phyloP scores from a whole-genome alignment of 108 stramenopile genomes.

The Pseudonitzschia pungens region DNA sequence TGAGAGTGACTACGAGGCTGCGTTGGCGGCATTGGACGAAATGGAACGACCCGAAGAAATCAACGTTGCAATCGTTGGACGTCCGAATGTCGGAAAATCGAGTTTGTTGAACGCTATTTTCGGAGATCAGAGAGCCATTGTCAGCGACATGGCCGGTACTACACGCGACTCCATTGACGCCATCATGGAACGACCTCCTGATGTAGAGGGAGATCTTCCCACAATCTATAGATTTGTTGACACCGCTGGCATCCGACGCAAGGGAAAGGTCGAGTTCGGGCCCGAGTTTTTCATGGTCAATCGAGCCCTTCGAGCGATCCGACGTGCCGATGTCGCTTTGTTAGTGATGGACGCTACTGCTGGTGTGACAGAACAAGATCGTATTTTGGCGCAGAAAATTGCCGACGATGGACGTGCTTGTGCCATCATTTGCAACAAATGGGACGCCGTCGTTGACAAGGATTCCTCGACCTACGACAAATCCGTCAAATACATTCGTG shows the following conservation, averaged over 20 bases:
- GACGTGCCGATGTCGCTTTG: slow-evolving; percentile 92
- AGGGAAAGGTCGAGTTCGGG: slow-evolving; percentile 93
- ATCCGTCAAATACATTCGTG: slow-evolving; percentile 83
- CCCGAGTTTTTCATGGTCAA: slow-evolving; percentile 99
- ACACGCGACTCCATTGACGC: slow-evolving; percentile 98
- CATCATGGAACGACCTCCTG: slow-evolving; percentile 81
- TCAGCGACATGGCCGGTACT: slow-evolving; percentile 94
- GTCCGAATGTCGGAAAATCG: slow-evolving; percentile 98
- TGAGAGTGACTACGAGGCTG: slow-evolving; percentile 73
- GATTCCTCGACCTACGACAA: slow-evolving; percentile 83
- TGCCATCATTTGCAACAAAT: slow-evolving; percentile 97
- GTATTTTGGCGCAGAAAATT: slow-evolving; percentile 88
- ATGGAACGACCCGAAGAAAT: slow-evolving; percentile 71
- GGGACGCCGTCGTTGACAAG: slow-evolving; percentile 96
- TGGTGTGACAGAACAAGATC: slow-evolving; percentile 95
- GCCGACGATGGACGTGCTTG: slow-evolving; percentile 95
- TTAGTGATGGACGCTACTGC: slow-evolving; percentile 95
- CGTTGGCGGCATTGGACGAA: slow-evolving; percentile 77
- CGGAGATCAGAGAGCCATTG: slow-evolving; percentile 90
- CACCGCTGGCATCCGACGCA: slow-evolving; percentile 96
- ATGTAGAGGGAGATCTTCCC: slow-evolving; percentile 48
- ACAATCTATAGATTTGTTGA: slow-evolving; percentile 95
- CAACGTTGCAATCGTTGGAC: slow-evolving; percentile 94
- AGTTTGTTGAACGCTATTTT: slow-evolving; percentile 91
- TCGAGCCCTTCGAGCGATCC: slow-evolving; percentile 93